These are phyloP conservation scores for Leucocoprinus birnbaumii DNA, from an alignment of 768 basidiomycete species.

Conservation along the genomic window DNA sequence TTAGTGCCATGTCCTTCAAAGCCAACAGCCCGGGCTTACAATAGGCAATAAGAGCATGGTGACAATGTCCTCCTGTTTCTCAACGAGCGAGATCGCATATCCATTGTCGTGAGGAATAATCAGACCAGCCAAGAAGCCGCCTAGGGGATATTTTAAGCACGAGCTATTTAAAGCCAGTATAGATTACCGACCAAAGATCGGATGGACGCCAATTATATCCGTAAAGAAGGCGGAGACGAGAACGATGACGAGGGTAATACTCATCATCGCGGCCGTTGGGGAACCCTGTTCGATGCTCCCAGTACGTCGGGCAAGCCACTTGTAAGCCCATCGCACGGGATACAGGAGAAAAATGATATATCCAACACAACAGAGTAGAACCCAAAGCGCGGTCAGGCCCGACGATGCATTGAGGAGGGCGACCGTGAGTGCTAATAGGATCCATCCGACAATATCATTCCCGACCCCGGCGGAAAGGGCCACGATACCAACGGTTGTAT, in stretches of 20 bases:
- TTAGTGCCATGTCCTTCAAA: background rate
- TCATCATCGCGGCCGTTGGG: constrained; percentile 78
- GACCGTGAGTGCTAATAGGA: constrained; percentile 79
- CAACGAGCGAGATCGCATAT: constrained; percentile 74
- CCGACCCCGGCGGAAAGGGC: constrained; percentile 82
- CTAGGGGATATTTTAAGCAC: constrained; percentile 26
- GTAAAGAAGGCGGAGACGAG: constrained; percentile 81
- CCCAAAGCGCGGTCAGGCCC: constrained; percentile 76
- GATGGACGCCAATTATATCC: constrained; percentile 78
- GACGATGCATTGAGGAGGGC: constrained; percentile 77
- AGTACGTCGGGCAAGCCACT: constrained; percentile 62
- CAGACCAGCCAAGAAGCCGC: constrained; percentile 80
- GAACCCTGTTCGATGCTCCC: constrained; percentile 72
- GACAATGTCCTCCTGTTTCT: constrained; percentile 88
- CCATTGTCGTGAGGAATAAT: constrained; percentile 84
- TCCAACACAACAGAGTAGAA: constrained; percentile 66
- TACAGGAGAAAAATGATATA: constrained; percentile 66
- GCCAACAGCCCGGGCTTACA: constrained; percentile 39
- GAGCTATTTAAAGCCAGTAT: constrained; percentile 17
- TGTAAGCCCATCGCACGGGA: constrained; percentile 60
- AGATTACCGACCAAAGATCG: constrained; percentile 51
- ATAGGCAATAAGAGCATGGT: constrained; percentile 72
- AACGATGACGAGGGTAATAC: constrained; percentile 69
- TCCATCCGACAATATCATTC: constrained; percentile 78
- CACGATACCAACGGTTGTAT: constrained; percentile 82